Conservation (phyloP, 2,329 filamentous ascomycete genomes). For the Fusarium irregulare region DNA sequence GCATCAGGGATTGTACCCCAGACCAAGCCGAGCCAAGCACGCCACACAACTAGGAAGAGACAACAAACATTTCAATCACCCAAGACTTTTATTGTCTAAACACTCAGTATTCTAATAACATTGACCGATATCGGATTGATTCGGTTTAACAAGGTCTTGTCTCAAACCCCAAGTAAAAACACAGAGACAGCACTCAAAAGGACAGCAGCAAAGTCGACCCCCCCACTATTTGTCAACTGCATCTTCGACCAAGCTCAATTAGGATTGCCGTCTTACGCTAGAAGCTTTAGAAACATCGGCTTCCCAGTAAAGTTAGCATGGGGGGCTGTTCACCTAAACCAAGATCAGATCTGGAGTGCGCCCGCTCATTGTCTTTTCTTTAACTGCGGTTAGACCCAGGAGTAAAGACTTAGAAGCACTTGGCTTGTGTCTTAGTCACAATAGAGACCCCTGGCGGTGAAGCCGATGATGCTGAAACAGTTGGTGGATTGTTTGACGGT, state of each 20-base stretch:
- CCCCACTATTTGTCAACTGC: conserved; percentile 24
- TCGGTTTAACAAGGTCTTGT: neutral
- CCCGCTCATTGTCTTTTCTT: neutral
- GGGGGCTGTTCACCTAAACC: neutral
- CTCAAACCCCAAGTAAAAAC: neutral
- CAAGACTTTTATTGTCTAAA: neutral
- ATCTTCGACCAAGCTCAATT: conserved; percentile 17
- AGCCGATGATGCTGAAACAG: conserved; percentile 9
- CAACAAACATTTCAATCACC: neutral
- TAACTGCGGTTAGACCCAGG: neutral
- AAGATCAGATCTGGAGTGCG: neutral
- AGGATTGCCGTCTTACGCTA: conserved; percentile 37
- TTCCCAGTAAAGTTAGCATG: conserved; percentile 29
- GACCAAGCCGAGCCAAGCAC: conserved; percentile 4
- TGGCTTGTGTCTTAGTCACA: neutral
- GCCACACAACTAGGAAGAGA: conserved; percentile 5
- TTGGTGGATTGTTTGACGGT: neutral
- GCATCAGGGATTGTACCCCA: conserved; percentile 28
- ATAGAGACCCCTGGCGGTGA: conserved; percentile 7
- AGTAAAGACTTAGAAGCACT: neutral
- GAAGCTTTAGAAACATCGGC: conserved; percentile 37
- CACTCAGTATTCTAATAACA: neutral
- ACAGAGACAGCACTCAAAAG: neutral
- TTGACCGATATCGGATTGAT: neutral
- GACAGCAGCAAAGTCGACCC: neutral